These are phyloP conservation scores for Zhuliangozyma parablackwelliae DNA, from an alignment of 1,139 yeast genomes.

Conservation along the genomic window DNA sequence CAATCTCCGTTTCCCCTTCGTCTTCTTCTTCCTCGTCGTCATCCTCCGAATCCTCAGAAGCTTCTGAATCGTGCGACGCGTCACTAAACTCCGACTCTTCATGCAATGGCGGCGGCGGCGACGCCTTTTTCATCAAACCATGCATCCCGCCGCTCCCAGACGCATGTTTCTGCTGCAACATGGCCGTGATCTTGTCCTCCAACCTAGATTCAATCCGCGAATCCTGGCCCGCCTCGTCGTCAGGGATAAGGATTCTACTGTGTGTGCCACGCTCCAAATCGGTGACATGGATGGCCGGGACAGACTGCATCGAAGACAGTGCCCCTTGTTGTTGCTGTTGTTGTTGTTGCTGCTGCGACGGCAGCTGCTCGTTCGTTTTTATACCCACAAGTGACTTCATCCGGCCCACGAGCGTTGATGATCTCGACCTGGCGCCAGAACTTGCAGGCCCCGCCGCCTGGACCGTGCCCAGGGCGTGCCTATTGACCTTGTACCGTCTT, in stretches of 20 bases:
- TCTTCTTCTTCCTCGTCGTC: constrained; percentile 8
- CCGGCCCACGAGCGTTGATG: constrained; percentile 33
- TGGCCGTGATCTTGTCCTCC: constrained; percentile 23
- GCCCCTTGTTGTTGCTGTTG: constrained; percentile 3
- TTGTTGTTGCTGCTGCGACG: background rate
- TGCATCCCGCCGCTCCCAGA: background rate
- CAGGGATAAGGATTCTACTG: constrained; percentile 5
- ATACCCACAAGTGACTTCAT: constrained; percentile 54
- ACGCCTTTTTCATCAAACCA: constrained; percentile 1
- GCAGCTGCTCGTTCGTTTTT: constrained; percentile 17
- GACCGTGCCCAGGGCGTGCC: constrained; percentile 25
- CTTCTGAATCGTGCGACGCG: constrained; percentile 2
- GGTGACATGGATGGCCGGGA: constrained; percentile 5
- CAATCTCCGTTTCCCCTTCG: constrained; percentile 62
- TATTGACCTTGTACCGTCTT: constrained; percentile 71
- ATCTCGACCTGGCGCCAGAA: constrained; percentile 18
- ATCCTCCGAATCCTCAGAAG: constrained; percentile 5
- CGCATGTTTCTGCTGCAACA: constrained; percentile 13
- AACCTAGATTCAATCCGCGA: constrained; percentile 19
- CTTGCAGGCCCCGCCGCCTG: background rate
- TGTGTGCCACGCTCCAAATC: constrained; percentile 9
- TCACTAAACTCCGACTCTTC: constrained; percentile 2
- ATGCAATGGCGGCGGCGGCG: constrained; percentile 11
- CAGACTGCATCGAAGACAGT: constrained; percentile 1
- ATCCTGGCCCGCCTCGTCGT: constrained; percentile 12